A percentile compares a stretch with the other conserved stretches of the same genome.
phyloP scores from a whole-genome alignment of 2,329 filamentous ascomycete species.

The Pseudophaeomoniella oleicola region DNA sequence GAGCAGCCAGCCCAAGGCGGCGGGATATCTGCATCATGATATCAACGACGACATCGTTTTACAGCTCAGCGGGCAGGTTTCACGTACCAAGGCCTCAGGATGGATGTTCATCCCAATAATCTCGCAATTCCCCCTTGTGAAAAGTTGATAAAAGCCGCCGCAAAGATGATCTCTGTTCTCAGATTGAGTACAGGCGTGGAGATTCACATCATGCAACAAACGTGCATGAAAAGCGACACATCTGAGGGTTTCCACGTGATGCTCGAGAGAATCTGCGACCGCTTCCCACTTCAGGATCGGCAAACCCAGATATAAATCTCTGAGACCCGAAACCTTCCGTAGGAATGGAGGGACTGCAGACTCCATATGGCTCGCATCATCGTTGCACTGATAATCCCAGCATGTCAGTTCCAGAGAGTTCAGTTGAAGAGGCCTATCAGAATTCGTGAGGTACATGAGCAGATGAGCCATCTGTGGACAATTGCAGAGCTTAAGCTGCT shows the following conservation, averaged over 20 bases:
- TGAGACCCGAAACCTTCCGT: neutral
- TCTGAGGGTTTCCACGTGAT: neutral
- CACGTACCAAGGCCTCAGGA: neutral
- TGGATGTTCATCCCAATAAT: neutral
- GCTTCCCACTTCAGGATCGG: neutral
- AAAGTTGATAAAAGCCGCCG: neutral
- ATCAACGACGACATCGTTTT: neutral
- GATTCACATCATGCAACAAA: too few species aligned
- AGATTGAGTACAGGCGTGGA: too few species aligned
- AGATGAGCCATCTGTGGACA: neutral
- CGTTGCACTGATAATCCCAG: neutral
- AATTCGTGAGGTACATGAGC: neutral
- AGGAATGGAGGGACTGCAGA: neutral
- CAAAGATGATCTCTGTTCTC: too few species aligned
- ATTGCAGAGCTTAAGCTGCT: neutral
- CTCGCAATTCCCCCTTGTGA: neutral
- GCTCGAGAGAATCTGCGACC: neutral
- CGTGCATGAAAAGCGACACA: neutral
- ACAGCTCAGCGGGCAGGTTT: neutral
- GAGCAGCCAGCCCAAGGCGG: neutral
- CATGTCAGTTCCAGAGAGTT: neutral
- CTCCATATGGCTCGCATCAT: neutral
- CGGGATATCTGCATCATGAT: neutral
- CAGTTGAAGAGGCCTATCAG: neutral
- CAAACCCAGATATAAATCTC: neutral